Evolutionary conservation across 2,329 filamentous ascomycete genomes (phyloP).

Genomic region (Clarireedia monteithiana): DNA sequence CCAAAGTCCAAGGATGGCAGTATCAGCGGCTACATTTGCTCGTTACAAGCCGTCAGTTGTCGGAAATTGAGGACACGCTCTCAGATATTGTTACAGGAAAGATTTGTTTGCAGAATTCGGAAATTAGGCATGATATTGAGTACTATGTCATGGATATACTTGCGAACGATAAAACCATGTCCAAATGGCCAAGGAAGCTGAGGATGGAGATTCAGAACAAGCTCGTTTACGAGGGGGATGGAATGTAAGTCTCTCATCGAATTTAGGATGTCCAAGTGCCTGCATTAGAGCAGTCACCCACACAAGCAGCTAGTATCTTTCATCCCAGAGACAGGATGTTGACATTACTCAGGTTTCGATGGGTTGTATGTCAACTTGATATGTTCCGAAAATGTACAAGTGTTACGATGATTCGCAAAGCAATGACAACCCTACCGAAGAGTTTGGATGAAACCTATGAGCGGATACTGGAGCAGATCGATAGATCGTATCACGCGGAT

Average conservation of each 20-base stretch:
- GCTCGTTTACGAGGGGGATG: constrained; percentile 24
- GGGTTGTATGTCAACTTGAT: constrained; percentile 31
- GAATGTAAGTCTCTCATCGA: constrained; percentile 25
- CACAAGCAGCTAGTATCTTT: background rate
- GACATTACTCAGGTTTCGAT: constrained; percentile 28
- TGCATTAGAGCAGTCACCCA: background rate
- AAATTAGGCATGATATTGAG: constrained; percentile 24
- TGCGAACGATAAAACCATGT: constrained; percentile 18
- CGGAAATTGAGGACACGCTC: constrained; percentile 27
- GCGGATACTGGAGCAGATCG: constrained; percentile 27
- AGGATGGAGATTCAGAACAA: constrained; percentile 24
- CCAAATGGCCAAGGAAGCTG: constrained; percentile 22
- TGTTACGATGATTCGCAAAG: constrained; percentile 20
- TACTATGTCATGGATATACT: constrained; percentile 24
- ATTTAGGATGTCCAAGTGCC: background rate
- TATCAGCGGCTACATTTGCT: constrained; percentile 14
- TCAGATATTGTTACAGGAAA: constrained; percentile 14
- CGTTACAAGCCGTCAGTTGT: constrained; percentile 30
- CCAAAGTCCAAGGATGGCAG: constrained; percentile 17
- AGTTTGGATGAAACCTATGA: constrained; percentile 31
- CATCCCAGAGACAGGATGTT: background rate
- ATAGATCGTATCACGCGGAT: constrained; percentile 11
- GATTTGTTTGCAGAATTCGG: constrained; percentile 14
- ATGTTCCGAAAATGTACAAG: constrained; percentile 20
- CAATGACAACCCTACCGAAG: constrained; percentile 28